phyloP scores from a whole-genome alignment of 2,329 filamentous ascomycete genomes.

The Helotiales sp. region DNA sequence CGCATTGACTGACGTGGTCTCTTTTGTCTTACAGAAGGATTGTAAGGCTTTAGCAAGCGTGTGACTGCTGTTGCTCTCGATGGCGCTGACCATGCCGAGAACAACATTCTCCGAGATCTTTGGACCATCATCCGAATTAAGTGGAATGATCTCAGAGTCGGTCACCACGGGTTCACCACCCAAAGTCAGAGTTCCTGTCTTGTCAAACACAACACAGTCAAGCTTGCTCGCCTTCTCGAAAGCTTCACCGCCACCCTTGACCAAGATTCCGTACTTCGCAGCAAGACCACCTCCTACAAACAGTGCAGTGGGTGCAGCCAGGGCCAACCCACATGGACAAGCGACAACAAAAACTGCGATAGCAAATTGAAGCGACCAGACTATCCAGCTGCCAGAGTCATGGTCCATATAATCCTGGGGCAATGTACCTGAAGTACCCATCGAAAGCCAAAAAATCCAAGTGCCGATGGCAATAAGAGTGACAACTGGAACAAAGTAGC shows the following conservation, averaged over 20 bases:
- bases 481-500: slow-evolving; percentile 75
- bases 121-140: slow-evolving; percentile 16
- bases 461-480: slow-evolving; percentile 68
- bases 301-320: slow-evolving; percentile 58
- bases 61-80: slow-evolving; percentile 74
- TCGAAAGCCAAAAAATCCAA: slow-evolving; percentile 69
- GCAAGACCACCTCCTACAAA: slow-evolving; percentile 59
- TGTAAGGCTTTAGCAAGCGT: slow-evolving; percentile 72
- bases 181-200: slow-evolving; percentile 58
- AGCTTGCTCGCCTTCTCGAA: slow-evolving; percentile 57
- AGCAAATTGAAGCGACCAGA: slow-evolving; percentile 77
- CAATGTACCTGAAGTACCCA: slow-evolving; percentile 60
- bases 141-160: slow-evolving; percentile 23
- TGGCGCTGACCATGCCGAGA: slow-evolving; percentile 54
- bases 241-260: slow-evolving; percentile 59
- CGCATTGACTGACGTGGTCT: slow-evolving; percentile 36
- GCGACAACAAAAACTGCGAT: slow-evolving; percentile 62
- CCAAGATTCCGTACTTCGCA: slow-evolving; percentile 56
- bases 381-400: slow-evolving; percentile 58
- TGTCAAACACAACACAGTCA: slow-evolving; percentile 59
- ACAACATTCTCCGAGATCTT: slow-evolving; percentile 33
- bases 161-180: slow-evolving; percentile 69
- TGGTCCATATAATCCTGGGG: slow-evolving; percentile 55
- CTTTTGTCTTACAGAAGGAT: slow-evolving; percentile 53
- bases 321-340: slow-evolving; percentile 60